Evolutionary conservation across 805 yeast genomes (phyloP).

Genomic region (Starmerella bombi): DNA sequence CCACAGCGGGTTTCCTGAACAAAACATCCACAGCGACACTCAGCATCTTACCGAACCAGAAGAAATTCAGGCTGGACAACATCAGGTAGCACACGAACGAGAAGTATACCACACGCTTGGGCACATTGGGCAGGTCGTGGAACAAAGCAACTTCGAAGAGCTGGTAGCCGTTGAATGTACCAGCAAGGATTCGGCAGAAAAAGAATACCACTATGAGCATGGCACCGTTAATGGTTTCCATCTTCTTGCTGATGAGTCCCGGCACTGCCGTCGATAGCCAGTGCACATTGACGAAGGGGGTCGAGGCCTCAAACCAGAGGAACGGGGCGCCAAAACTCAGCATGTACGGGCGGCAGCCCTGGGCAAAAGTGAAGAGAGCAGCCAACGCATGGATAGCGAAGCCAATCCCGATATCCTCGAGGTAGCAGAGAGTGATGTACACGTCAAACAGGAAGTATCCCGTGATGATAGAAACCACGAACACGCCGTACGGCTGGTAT

Average conservation of each 20-base stretch:
- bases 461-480: conserved; percentile 54
- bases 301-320: conserved; percentile 71
- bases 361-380: conserved; percentile 58
- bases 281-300: conserved; percentile 88
- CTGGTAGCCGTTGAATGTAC: conserved; percentile 52
- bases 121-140: conserved; percentile 28
- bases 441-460: conserved; percentile 93
- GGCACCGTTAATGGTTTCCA: conserved; percentile 58
- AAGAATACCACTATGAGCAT: conserved; percentile 58
- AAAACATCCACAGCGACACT: conserved; percentile 12
- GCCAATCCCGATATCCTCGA: conserved; percentile 59
- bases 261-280: conserved; percentile 82
- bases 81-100: conserved; percentile 47
- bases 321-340: conserved; percentile 74
- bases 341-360: conserved; percentile 57
- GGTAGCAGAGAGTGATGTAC: conserved; percentile 49
- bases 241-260: conserved; percentile 42
- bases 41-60: conserved; percentile 86
- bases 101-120: conserved; percentile 36
- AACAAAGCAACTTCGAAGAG: conserved; percentile 27
- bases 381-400: conserved; percentile 75
- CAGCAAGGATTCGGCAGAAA: conserved; percentile 72
- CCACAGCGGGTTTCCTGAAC: background rate
- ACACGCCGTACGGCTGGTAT: conserved; percentile 55
- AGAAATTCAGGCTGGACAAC: conserved; percentile 55